Base-by-base conservation (phyloP, 768 basidiomycete genomes). In the Trametes cingulata region DNA sequence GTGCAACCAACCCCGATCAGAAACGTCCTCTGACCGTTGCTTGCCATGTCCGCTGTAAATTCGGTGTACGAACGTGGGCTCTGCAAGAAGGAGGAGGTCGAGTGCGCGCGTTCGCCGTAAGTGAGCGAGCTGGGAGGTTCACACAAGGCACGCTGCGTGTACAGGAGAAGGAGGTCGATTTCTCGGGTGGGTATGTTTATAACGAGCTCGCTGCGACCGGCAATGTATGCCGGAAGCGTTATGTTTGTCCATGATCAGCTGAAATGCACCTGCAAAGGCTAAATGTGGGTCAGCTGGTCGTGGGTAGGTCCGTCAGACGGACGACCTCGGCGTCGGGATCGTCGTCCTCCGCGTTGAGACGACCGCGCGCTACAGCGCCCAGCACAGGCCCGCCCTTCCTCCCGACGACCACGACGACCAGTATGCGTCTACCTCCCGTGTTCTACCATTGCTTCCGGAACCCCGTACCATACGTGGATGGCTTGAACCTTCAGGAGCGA, bases 1-100 rank as follows among this genome's bases (percentile, higher is more conserved):
- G 91, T 92, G 67, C 84, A 86, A 62, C 90, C 89, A 41, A 80
- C 85, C 6, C 90, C 90, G 46, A 91, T 73, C 49, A 92, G 79
- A 66, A 90, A 91, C 25, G 82, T 80, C 52, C 70, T 47, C 33
- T 56, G 61, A 37, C 64, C 61, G 14, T 37, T 52, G n/a, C 56
- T 25, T n/a, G 65, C 14, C 70, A 69, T 71, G 45, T 22, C 19
- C 14, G 6, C n/a, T 17, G 15, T 19, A 36, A 6, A 7, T n/a
- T 33, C 20, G 2, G 3, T 25, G 5, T n/a, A n/a, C n/a, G n/a
- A n/a, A 4, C 33, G 33, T 29, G 15, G 12, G 4, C 10, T 33
- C 6, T 33, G 29, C 29, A 5, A 5, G 29, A 33, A 33, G 29
- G 10, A 4, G 10, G 10, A 33, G 29, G 10, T 4, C 29, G 10